phyloP scores from a whole-genome alignment of 2,329 filamentous ascomycete genomes.

The Talaromyces sp. region DNA sequence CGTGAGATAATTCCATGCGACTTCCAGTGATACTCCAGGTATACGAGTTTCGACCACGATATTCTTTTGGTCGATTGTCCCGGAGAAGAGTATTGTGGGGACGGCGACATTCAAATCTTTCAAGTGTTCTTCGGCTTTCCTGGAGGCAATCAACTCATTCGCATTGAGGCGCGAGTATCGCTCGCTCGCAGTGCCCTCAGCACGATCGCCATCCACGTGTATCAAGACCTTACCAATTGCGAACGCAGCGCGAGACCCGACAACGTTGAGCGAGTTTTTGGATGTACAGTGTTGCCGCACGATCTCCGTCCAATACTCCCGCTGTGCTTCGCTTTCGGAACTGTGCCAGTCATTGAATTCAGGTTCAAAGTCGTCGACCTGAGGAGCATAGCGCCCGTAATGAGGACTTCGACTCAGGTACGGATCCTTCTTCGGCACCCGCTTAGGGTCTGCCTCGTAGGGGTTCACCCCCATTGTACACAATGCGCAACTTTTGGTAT shows the following conservation, averaged over 20 bases:
- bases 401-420: conserved; percentile 32
- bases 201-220: conserved; percentile 32
- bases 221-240: conserved; percentile 38
- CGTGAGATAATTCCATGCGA: conserved; percentile 38
- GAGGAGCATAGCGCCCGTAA: conserved; percentile 35
- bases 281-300: conserved; percentile 31
- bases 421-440: conserved; percentile 33
- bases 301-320: conserved; percentile 35
- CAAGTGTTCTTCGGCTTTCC: conserved; percentile 33
- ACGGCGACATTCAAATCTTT: conserved; percentile 33
- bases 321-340: conserved; percentile 25
- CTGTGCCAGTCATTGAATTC: conserved; percentile 33
- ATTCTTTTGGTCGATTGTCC: conserved; percentile 38
- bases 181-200: conserved; percentile 28
- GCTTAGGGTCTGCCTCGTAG: conserved; percentile 34
- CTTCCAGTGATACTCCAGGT: conserved; percentile 38
- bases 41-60: conserved; percentile 41
- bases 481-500: conserved; percentile 5
- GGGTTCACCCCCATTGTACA: conserved; percentile 25
- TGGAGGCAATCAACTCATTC: conserved; percentile 37
- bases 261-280: conserved; percentile 31
- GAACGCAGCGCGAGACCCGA: conserved; percentile 33
- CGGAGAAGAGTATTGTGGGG: conserved; percentile 38
- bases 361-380: conserved; percentile 36
- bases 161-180: conserved; percentile 34